These are phyloP conservation scores for Fistulifera solaris DNA, from an alignment of 108 stramenopile genomes.

Conservation along the genomic window DNA sequence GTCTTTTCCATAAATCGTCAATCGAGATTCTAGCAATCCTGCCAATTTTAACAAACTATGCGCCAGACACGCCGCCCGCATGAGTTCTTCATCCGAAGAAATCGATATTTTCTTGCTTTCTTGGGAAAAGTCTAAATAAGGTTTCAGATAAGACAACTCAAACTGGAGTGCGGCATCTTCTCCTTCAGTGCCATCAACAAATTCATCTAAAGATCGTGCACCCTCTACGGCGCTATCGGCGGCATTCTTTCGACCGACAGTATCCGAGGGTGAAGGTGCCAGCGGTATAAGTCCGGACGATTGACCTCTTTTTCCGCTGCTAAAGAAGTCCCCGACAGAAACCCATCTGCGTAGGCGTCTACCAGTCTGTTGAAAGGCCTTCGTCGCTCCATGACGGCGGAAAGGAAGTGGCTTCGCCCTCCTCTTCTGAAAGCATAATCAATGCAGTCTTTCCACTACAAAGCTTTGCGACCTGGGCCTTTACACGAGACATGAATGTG, in stretches of 20 bases:
- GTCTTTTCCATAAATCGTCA: conserved; percentile 46
- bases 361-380: conserved; percentile 55
- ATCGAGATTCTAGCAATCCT: conserved; percentile 61
- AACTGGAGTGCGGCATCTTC: conserved; percentile 40
- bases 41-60: conserved; percentile 70
- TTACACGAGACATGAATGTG: conserved; percentile 82
- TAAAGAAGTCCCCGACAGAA: conserved; percentile 31
- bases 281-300: conserved; percentile 29
- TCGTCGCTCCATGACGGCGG: conserved; percentile 55
- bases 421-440: conserved; percentile 44
- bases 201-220: conserved; percentile 16
- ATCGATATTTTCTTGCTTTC: conserved; percentile 38
- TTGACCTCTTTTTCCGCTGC: conserved; percentile 28
- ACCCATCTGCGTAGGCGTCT: conserved; percentile 65
- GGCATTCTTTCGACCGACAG: conserved; percentile 6
- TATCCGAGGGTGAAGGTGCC: conserved; percentile 51
- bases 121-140: conserved; percentile 55
- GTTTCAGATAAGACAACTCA: conserved; percentile 49
- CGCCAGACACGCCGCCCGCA: conserved; percentile 61
- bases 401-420: conserved; percentile 10
- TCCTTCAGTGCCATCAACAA: conserved; percentile 44
- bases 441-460: conserved; percentile 61
- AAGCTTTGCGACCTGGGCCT: conserved; percentile 54
- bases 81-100: conserved; percentile 68
- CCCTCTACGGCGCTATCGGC: conserved; percentile 9